Base-by-base conservation (phyloP, 768 basidiomycete species). In the Ramaria sp. region DNA sequence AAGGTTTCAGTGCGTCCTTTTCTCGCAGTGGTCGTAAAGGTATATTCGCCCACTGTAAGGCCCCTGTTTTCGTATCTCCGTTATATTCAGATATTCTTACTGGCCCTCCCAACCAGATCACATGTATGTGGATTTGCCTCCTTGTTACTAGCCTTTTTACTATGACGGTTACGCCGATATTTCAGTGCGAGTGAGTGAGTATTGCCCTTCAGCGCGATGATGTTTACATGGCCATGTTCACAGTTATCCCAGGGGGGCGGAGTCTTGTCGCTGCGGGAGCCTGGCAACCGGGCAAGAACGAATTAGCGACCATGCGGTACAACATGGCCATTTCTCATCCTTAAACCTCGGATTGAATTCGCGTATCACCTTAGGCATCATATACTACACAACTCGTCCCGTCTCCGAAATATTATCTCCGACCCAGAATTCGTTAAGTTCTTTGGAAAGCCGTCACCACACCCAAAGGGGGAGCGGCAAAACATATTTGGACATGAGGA, bases 1-100 rank as follows among this genome's bases (percentile, higher is more conserved):
- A 69, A 6, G 76, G 76, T 10, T 77, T 97, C 33, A 86, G 86
- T 0, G 88, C 90, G 0, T 86, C 84, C 54, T 89, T 94, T 62
- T 93, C 91, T 3, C 75, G 96, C 48, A 87, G 87, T 30, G 95
- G 95, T 2, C 73, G 88, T 42, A 98, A 97, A 65, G 91, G 94
- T 0, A 80, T 85, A 12, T 97, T 91, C 68, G 93, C 93, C 20
- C 76, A 75, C 17, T 94, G 92, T 90, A 67, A 72, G 87, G 37
- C 53, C 53, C n/a, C 17, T 51, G 49, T 50, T 34, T 3, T 39
- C 17, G 20, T 27, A 46, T 41, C 55, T 5, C 53, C 43, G 42
- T 17, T 52, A 48, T 42, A 17, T 43, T 50, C 37, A n/a, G 15
- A 17, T 22, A 11, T 7, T 30, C 12, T 47, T n/a, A 49, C 48